Percentiles rank a stretch among this genome's conserved stretches.
Evolutionary conservation across 2,329 filamentous ascomycete species (phyloP).

Genomic region (Ophiosphaerella narmari): DNA sequence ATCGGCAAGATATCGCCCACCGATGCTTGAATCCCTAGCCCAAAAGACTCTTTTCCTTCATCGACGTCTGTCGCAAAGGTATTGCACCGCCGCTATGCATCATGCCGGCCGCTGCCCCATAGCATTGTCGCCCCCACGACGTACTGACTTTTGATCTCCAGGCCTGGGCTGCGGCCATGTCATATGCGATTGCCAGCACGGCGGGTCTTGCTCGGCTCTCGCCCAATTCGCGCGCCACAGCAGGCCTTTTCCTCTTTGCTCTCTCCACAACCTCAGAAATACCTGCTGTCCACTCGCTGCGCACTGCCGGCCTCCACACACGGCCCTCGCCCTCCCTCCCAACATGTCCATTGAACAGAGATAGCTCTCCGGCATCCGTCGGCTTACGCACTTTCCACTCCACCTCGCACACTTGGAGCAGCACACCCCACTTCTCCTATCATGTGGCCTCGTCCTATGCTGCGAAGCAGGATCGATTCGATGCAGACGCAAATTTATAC

Average conservation of each 20-base stretch:
- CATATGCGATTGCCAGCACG: slow-evolving; percentile 38
- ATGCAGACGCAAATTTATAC: slow-evolving; percentile 43
- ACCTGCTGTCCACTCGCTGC: slow-evolving; percentile 26
- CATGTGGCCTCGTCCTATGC: slow-evolving; percentile 49
- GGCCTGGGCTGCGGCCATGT: slow-evolving; percentile 46
- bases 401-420: slow-evolving; percentile 31
- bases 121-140: slow-evolving; percentile 3
- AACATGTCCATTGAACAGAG: slow-evolving; percentile 37
- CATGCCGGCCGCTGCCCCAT: slow-evolving; percentile 4
- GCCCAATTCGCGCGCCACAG: slow-evolving; percentile 26
- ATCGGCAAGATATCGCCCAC: slow-evolving; percentile 37
- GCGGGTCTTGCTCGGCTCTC: slow-evolving; percentile 26
- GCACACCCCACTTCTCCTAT: slow-evolving; percentile 42
- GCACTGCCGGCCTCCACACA: slow-evolving; percentile 18
- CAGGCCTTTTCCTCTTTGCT: slow-evolving; percentile 36
- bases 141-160: slow-evolving; percentile 29
- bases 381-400: slow-evolving; percentile 39
- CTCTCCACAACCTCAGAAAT: slow-evolving; percentile 36
- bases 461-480: slow-evolving; percentile 45
- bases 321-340: slow-evolving; percentile 23
- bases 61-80: slow-evolving; percentile 28
- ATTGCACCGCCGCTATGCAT: slow-evolving; percentile 26
- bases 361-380: slow-evolving; percentile 33
- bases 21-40: slow-evolving; percentile 35
- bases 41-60: slow-evolving; percentile 31